phyloP scores from a whole-genome alignment of 306 rosid species.

The Purshia tridentata region DNA sequence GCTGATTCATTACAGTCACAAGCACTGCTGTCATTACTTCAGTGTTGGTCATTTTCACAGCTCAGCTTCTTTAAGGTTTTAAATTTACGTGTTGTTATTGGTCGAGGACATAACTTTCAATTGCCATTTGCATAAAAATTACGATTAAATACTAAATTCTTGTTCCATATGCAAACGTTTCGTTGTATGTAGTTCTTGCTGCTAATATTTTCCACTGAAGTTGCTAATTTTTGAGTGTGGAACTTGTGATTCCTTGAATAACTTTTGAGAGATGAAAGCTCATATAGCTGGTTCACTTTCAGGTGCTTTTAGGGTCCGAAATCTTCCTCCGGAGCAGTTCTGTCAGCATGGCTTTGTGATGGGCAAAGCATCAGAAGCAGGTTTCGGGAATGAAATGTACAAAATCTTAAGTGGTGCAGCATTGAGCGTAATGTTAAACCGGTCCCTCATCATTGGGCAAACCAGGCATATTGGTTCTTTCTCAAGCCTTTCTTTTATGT shows the following conservation, averaged over 20 bases:
- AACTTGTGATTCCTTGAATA: background rate
- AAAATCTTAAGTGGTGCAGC: conserved; percentile 82
- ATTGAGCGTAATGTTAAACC: conserved; percentile 87
- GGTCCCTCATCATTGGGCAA: conserved; percentile 97
- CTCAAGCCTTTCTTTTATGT: conserved; percentile 74
- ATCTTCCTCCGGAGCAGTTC: conserved; percentile 73
- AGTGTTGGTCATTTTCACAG: too few species aligned
- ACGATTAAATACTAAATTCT: too few species aligned
- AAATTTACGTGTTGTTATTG: too few species aligned
- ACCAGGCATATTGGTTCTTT: conserved; percentile 99
- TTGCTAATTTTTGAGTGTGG: background rate
- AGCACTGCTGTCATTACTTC: too few species aligned
- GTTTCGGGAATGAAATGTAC: conserved; percentile 99
- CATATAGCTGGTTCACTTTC: conserved; percentile 28
- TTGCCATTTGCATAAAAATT: background rate
- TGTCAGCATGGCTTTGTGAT: conserved; percentile 85
- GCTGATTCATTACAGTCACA: background rate
- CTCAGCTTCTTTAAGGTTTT: too few species aligned
- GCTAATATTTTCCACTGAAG: background rate
- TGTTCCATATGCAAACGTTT: too few species aligned
- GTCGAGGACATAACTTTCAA: background rate
- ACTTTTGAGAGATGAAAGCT: conserved; percentile 27
- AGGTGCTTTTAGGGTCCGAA: conserved; percentile 82
- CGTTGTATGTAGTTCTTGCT: too few species aligned
- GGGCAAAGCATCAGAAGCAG: conserved; percentile 93